These are phyloP conservation scores for Symbiodinium natans DNA, from an alignment of 73 alveolate species.

Conservation along the genomic window DNA sequence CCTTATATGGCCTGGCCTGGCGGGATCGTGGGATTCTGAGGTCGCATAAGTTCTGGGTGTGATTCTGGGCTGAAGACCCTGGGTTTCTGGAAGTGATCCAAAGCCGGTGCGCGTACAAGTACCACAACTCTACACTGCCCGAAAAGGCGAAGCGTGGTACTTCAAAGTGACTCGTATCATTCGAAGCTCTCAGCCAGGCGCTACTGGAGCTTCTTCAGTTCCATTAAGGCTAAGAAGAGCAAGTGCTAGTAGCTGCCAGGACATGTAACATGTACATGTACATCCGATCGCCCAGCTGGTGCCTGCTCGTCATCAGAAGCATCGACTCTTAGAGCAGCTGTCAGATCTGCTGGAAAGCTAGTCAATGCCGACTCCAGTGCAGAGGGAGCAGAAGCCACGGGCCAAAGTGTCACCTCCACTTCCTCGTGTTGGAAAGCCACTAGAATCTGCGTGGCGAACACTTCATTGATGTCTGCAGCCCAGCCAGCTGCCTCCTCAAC, in stretches of 20 bases:
- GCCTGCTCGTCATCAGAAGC: not conserved
- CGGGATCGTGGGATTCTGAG: not conserved
- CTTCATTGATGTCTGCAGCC: not conserved
- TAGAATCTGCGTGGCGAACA: not conserved
- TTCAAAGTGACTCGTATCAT: no score
- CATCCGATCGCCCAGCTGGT: not conserved
- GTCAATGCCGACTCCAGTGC: not conserved
- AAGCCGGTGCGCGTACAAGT: no score
- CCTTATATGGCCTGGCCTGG: not conserved
- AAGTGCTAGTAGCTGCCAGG: no score
- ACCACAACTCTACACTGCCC: no score
- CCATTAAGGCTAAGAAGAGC: no score
- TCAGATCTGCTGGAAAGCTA: not conserved
- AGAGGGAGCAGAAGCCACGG: not conserved
- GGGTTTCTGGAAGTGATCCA: no score
- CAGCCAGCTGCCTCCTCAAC: not conserved
- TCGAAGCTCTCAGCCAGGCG: no score
- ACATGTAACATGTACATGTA: not conserved
- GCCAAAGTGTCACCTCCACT: not conserved
- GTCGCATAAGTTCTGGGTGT: no score
- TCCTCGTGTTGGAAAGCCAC: not conserved
- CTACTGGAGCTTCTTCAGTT: no score
- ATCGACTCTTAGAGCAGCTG: no score
- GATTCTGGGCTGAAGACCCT: no score
- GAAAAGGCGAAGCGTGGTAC: no score